These are phyloP conservation scores for Silene vulgaris DNA, from an alignment of 179 eudicot genomes.

Conservation along the genomic window DNA sequence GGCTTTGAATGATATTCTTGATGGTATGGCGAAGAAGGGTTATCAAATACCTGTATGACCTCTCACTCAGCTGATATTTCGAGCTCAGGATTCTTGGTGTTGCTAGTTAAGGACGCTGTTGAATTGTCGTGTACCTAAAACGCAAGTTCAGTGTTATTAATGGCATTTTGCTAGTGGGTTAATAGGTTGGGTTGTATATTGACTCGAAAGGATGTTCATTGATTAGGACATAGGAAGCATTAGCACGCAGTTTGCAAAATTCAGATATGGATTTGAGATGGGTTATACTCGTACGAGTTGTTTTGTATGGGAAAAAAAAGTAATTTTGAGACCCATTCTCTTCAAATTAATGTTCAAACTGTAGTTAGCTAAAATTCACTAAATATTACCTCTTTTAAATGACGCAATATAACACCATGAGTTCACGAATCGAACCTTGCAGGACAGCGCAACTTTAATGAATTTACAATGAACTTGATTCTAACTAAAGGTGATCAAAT, in stretches of 20 bases:
- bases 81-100: neutral
- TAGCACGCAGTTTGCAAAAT: neutral
- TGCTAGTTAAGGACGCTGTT: constrained; percentile 1
- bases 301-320: neutral
- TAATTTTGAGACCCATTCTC: neutral
- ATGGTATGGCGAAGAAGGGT: constrained; percentile 91
- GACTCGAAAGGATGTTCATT: neutral
- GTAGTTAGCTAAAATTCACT: too few relatives aligned
- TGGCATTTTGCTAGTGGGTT: constrained; percentile 4
- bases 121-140: neutral
- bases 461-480: too few relatives aligned
- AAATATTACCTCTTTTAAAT: too few relatives aligned
- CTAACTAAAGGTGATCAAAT: too few relatives aligned
- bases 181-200: constrained; percentile 10
- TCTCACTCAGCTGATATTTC: constrained; percentile 4
- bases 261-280: neutral
- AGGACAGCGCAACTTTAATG: too few relatives aligned
- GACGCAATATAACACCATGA: too few relatives aligned
- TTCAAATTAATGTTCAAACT: too few relatives aligned
- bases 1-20: constrained; percentile 81
- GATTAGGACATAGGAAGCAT: neutral
- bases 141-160: constrained; percentile 7
- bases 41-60: constrained; percentile 65
- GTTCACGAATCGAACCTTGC: too few relatives aligned
- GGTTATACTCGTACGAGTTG: neutral